These are phyloP conservation scores for Mangifera indica DNA, from an alignment of 345 rosid genomes.

Conservation along the genomic window DNA sequence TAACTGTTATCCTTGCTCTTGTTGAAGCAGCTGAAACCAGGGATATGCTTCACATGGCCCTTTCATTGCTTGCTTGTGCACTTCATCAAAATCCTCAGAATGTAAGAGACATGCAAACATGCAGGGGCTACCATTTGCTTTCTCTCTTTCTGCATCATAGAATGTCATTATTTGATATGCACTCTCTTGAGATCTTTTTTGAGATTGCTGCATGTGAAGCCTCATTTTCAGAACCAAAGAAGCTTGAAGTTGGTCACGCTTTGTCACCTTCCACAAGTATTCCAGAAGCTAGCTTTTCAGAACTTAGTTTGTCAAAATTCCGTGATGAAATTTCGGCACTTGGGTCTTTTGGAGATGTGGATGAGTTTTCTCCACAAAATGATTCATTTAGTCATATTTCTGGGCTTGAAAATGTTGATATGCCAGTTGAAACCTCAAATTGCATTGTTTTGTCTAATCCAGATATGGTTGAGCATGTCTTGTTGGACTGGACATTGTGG, in stretches of 20 bases:
- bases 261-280: conserved; percentile 49
- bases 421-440: conserved; percentile 84
- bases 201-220: conserved; percentile 99
- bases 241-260: conserved; percentile 43
- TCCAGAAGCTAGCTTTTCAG: conserved; percentile 75
- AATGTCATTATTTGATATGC: conserved; percentile 92
- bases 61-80: conserved; percentile 82
- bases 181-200: conserved; percentile 90
- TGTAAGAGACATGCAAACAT: conserved; percentile 91
- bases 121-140: conserved; percentile 96
- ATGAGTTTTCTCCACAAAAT: conserved; percentile 84
- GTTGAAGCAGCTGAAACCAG: conserved; percentile 93
- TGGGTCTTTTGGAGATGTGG: conserved; percentile 97
- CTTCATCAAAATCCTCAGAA: conserved; percentile 97
- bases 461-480: conserved; percentile 98
- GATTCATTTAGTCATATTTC: conserved; percentile 92
- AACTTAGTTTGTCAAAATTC: conserved; percentile 70
- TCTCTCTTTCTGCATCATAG: conserved; percentile 88
- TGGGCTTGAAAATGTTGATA: conserved; percentile 83
- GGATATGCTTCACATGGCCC: conserved; percentile 97
- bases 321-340: conserved; percentile 78
- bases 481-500: conserved; percentile 99
- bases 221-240: conserved; percentile 93
- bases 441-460: conserved; percentile 96
- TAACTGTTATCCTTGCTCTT: conserved; percentile 81